phyloP scores from a whole-genome alignment of 2,329 filamentous ascomycete genomes.

The Penicillium sp. region DNA sequence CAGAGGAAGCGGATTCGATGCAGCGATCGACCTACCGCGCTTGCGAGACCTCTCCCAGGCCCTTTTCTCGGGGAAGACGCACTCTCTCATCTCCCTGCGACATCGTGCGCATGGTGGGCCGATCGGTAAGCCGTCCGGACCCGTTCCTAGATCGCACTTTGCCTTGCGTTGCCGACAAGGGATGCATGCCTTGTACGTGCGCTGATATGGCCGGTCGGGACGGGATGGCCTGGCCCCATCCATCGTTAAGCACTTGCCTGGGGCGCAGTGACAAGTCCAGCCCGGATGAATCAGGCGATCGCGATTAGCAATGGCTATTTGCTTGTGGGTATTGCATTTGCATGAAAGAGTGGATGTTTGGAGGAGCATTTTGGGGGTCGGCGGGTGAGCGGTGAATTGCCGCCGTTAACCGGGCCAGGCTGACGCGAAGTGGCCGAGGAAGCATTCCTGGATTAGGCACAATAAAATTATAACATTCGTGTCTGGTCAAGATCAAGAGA shows the following conservation, averaged over 20 bases:
- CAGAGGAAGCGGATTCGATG: background rate
- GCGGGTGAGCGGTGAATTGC: constrained; percentile 2
- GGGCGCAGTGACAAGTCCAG: background rate
- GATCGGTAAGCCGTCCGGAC: constrained; percentile 41
- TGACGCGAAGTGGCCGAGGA: background rate
- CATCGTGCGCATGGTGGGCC: constrained; percentile 52
- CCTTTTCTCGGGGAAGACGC: constrained; percentile 49
- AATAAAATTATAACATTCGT: too few species aligned
- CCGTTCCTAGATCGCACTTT: constrained; percentile 52
- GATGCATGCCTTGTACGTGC: constrained; percentile 58
- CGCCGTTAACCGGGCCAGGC: constrained; percentile 14
- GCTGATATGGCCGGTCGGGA: constrained; percentile 48
- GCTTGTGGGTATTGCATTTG: constrained; percentile 19
- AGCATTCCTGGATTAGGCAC: too few species aligned
- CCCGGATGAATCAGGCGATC: constrained; percentile 18
- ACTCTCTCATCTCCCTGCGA: constrained; percentile 54
- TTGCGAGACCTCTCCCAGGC: constrained; percentile 45
- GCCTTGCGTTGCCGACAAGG: constrained; percentile 56
- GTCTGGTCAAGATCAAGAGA: too few species aligned
- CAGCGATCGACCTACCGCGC: constrained; percentile 28
- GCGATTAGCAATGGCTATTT: constrained; percentile 14
- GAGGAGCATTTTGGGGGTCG: background rate
- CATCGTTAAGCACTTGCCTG: constrained; percentile 23
- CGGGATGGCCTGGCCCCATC: constrained; percentile 27
- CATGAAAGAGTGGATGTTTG: constrained; percentile 15